phyloP scores from a whole-genome alignment of 805 yeast species.

The Alloascoidea hylecoeti region DNA sequence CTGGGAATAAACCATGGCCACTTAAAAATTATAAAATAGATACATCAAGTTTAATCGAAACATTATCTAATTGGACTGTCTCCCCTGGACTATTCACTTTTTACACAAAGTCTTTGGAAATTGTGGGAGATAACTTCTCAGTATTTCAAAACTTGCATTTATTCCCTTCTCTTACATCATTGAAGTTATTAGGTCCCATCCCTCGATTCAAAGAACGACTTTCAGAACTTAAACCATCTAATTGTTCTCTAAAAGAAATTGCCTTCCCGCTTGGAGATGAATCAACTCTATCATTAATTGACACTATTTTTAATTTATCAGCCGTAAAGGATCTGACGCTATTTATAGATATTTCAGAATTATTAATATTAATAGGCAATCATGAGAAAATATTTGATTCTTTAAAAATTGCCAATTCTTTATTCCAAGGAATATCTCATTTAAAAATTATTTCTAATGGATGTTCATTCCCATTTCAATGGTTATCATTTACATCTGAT shows the following conservation, averaged over 20 bases:
- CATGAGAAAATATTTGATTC: neutral
- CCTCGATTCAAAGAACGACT: neutral
- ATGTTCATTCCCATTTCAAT: conserved; percentile 1
- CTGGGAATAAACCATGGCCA: no score
- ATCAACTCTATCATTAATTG: neutral
- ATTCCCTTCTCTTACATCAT: neutral
- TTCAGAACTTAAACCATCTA: no score
- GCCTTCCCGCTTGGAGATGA: neutral
- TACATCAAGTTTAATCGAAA: no score
- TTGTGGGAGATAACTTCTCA: neutral
- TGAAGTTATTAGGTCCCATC: neutral
- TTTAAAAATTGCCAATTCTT: neutral
- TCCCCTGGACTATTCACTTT: neutral
- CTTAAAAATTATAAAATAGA: no score
- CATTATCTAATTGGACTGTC: no score
- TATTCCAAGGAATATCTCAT: neutral
- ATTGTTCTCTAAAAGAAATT: no score
- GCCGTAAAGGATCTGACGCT: neutral
- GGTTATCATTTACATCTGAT: neutral
- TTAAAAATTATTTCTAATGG: neutral
- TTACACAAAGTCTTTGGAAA: neutral
- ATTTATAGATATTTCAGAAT: neutral
- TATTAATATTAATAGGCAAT: neutral
- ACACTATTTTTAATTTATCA: neutral
- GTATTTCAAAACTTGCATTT: neutral